Evolutionary conservation across 2,329 filamentous ascomycete genomes (phyloP).

Genomic region (Fusarium solani-melongenae): DNA sequence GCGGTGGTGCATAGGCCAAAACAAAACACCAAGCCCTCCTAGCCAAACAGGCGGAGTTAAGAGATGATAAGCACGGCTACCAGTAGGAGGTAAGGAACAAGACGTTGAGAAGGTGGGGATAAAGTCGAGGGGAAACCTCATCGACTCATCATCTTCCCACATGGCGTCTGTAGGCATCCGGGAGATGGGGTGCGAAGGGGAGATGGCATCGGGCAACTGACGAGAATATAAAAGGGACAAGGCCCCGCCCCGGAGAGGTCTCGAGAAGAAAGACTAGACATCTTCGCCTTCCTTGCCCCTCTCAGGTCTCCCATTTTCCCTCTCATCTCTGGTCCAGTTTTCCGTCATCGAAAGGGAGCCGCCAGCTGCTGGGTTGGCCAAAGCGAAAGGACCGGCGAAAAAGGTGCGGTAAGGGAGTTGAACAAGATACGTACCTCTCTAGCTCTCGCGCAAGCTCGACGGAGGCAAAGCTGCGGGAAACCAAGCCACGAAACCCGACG

Average conservation of each 20-base stretch:
- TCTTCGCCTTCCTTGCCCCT: constrained; percentile 19
- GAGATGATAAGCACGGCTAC: neutral
- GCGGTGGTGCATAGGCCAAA: constrained; percentile 4
- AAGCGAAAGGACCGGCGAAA: constrained; percentile 33
- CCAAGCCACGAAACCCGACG: neutral
- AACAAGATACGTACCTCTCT: constrained; percentile 31
- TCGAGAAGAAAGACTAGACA: constrained; percentile 27
- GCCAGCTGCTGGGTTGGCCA: constrained; percentile 36
- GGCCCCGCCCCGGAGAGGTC: constrained; percentile 26
- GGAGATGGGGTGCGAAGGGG: constrained; percentile 4
- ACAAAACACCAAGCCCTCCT: constrained; percentile 22
- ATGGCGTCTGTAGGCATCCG: constrained; percentile 5
- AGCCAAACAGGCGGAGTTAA: constrained; percentile 11
- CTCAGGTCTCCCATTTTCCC: constrained; percentile 7
- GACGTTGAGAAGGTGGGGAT: constrained; percentile 6
- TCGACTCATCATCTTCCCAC: constrained; percentile 7
- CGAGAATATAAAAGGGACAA: constrained; percentile 43
- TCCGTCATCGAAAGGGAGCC: constrained; percentile 31
- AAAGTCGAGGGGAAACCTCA: neutral
- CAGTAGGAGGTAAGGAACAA: neutral
- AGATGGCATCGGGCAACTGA: constrained; percentile 36
- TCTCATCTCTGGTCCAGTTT: constrained; percentile 27
- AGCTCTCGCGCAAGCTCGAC: constrained; percentile 11
- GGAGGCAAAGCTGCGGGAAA: neutral
- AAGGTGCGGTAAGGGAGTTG: constrained; percentile 27